Base-by-base conservation (phyloP, 1,284 basidiomycete genomes). In the Rhodotorula sp. region DNA sequence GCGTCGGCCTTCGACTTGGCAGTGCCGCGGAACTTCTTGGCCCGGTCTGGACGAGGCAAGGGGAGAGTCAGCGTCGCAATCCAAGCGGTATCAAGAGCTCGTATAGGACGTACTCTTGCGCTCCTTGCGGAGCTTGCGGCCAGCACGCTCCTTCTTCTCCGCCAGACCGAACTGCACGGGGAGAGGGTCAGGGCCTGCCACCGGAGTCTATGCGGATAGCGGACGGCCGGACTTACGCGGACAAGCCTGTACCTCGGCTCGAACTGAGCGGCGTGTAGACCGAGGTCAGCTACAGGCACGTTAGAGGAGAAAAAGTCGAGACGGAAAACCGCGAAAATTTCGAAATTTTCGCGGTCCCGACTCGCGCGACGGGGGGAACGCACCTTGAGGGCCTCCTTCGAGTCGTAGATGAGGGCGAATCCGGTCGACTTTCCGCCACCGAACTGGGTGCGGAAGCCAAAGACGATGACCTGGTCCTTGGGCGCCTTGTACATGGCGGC, bases 41-140 rank as follows among this genome's bases (percentile, higher is more conserved):
- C 87, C 83, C 97, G 61, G 61, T 43, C 59, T 60, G 59, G 19
- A n/a, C 7, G 43, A 2, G n/a, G 5, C 15, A 28, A 43, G 12
- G 31, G 19, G 8, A 50, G 34, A 28, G 48, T 26, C 12, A 28
- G 28, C 31, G 28, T 56, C 55, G 31, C 14, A 28, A 18, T 10
- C 28, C 26, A 56, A 56, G 8, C 14, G 47, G 12, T 16, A 18
- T 15, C 2, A 10, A 16, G 23, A 26, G 31, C 14, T 19, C 18
- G 19, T 43, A 34, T n/a, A 60, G 58, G 8, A 62, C 61, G 50
- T 38, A 62, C 61, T 99, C 89, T 99, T 99, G 80, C 97, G 89
- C 87, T 99, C 97, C 87, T 99, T 98, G 84, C 97, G 90, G 83
- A 99, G 89, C 84, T 99, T 99, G 81, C 97, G 91, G 79, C 92